Conservation (phyloP, 352 stramenopile genomes). For the Pythium angustatum region DNA sequence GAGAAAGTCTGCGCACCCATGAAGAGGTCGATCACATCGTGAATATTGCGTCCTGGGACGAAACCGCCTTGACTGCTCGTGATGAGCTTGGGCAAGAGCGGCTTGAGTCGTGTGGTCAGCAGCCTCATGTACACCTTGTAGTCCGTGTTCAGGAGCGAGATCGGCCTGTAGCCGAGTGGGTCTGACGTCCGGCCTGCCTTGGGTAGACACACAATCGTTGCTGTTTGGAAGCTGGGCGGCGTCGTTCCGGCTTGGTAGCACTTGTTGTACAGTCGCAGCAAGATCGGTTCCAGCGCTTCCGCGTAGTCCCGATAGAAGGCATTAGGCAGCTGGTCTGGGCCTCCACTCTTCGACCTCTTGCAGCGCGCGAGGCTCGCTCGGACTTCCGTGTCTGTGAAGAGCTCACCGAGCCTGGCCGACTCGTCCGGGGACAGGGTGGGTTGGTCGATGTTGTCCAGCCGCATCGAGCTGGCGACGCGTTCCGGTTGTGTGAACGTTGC, state of each 20-base stretch:
- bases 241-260: neutral
- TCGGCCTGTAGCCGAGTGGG: constrained; percentile 1
- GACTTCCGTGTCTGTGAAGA: neutral
- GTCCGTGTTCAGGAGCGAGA: constrained; percentile 16
- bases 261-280: neutral
- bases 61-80: neutral
- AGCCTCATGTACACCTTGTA: constrained; percentile 14
- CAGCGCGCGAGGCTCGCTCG: neutral
- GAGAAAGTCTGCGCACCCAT: neutral
- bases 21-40: constrained; percentile 6
- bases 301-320: neutral
- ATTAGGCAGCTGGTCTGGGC: neutral
- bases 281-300: neutral
- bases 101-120: neutral
- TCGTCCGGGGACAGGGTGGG: neutral
- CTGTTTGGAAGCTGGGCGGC: neutral
- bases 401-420: neutral
- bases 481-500: no score
- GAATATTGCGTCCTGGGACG: constrained; percentile 4
- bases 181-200: neutral
- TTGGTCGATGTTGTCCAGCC: no score
- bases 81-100: neutral
- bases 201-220: neutral
- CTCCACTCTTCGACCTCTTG: neutral
- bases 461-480: no score